phyloP scores from a whole-genome alignment of 2,329 filamentous ascomycete species.

The Xylaria sp. region DNA sequence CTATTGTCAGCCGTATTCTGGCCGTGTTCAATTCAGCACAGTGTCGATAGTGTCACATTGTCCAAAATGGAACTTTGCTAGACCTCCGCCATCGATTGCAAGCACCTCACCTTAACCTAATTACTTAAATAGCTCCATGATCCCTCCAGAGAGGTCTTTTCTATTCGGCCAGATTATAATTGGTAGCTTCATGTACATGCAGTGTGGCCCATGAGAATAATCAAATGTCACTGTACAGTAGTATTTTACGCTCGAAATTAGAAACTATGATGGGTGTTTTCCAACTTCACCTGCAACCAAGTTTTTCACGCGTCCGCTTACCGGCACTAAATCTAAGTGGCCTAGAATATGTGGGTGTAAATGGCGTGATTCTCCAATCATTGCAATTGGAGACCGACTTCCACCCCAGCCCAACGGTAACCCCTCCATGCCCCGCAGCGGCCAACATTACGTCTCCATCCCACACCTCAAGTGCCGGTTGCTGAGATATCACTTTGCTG shows the following conservation, averaged over 20 bases:
- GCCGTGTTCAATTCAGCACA: neutral
- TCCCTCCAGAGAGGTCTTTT: too few relatives aligned
- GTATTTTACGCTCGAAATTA: neutral
- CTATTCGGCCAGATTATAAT: neutral
- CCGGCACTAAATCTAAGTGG: neutral
- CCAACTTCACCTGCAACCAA: neutral
- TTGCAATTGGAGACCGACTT: conserved; percentile 14
- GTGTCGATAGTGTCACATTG: neutral
- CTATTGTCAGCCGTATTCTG: neutral
- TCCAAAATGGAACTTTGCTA: neutral
- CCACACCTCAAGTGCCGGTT: neutral
- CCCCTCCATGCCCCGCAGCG: neutral
- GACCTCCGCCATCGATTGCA: too few relatives aligned
- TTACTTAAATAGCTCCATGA: too few relatives aligned
- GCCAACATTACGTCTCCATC: neutral
- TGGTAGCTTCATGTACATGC: neutral
- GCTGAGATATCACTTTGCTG: too few relatives aligned
- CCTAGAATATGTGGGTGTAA: neutral
- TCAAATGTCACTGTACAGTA: neutral
- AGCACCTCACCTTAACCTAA: too few relatives aligned
- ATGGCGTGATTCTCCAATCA: conserved; percentile 12
- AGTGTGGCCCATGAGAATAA: neutral
- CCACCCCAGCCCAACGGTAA: neutral
- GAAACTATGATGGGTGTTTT: neutral
- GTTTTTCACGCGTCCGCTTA: neutral